Evolutionary conservation across 306 rosid species (phyloP).

Genomic region (Citrullus mucosospermus): DNA sequence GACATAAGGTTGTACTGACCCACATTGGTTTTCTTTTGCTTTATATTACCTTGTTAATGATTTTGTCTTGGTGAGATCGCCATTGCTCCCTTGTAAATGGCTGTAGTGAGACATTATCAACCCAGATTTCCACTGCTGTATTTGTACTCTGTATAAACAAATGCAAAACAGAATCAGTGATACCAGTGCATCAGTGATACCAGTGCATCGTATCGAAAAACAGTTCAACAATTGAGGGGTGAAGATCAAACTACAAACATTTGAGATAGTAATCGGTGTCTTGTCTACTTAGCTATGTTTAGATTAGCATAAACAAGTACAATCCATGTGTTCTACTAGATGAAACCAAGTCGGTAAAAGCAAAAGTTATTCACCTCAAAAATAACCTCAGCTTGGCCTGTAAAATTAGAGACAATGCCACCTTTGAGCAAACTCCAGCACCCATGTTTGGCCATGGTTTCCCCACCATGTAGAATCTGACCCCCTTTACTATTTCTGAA

Average conservation of each 20-base stretch:
- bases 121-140: slow-evolving; percentile 39
- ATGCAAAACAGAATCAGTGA: not conserved
- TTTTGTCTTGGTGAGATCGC: slow-evolving; percentile 44
- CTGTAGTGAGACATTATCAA: slow-evolving; percentile 54
- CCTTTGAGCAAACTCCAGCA: slow-evolving; percentile 92
- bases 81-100: slow-evolving; percentile 53
- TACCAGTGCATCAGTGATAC: too few species aligned
- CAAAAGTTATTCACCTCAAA: slow-evolving; percentile 37
- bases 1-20: too few species aligned
- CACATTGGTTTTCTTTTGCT: not conserved
- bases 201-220: too few species aligned
- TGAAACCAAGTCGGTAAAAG: slow-evolving; percentile 22
- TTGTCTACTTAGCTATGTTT: too few species aligned
- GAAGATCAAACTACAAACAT: too few species aligned
- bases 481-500: slow-evolving; percentile 35
- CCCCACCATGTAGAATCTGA: slow-evolving; percentile 27
- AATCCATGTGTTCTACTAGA: not conserved
- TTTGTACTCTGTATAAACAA: slow-evolving; percentile 19
- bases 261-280: too few species aligned
- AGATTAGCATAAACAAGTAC: too few species aligned
- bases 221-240: too few species aligned
- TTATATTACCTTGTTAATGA: slow-evolving; percentile 31
- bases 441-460: slow-evolving; percentile 26
- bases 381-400: slow-evolving; percentile 40
- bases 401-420: slow-evolving; percentile 35